Evolutionary conservation across 1,139 yeast genomes (phyloP), one percentile per base, ranked within the genome.

Genomic region (Taiozyma sp.): DNA sequence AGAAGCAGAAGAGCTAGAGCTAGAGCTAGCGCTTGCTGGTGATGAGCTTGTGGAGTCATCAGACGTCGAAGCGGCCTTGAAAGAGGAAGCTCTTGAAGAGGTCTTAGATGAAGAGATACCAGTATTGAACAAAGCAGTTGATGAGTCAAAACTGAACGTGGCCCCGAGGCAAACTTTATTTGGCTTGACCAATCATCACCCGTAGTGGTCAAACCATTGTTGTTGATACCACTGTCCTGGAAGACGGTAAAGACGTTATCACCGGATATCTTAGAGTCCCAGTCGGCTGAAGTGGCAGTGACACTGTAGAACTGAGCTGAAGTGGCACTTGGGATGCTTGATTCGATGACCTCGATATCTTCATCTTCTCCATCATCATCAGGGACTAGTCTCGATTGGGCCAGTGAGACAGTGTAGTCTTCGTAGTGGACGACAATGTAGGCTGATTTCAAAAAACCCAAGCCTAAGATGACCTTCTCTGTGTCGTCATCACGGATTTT

Each of bases 351-450:
- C 53, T 76, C 79, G 45, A 81, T 72, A 46, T 74, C 66, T 51
- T 74, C 76, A 8, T 68, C 67, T 29, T 62, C 26, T 24, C 7
- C 26, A 24, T 7, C 26, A 24, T 24, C 26, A 24, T 7, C 58
- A 30, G 34, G 34, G 8, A 78, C 49, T 50, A 57, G 66, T 42
- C 68, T 69, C 7, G 83, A 85, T 59, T 79, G 88, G 1, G 95
- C 96, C 49, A 90, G 54, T 0, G 85, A 81, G 32, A 89, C 72
- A 61, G 82, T 80, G 49, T 71, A 68, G 56, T 77, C 79, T 39
- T 85, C 91, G 55, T 88, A 70, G 26, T 24, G 3, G 61, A 79
- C 88, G 42, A 88, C 96, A 50, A 83, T 79, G 63, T 89, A 89
- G 8, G 88, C 90, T 48, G 79, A 74, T 53, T 88, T 76, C 60